Conservation (phyloP, 768 basidiomycete species). For the Hemileccinum rubropunctum region DNA sequence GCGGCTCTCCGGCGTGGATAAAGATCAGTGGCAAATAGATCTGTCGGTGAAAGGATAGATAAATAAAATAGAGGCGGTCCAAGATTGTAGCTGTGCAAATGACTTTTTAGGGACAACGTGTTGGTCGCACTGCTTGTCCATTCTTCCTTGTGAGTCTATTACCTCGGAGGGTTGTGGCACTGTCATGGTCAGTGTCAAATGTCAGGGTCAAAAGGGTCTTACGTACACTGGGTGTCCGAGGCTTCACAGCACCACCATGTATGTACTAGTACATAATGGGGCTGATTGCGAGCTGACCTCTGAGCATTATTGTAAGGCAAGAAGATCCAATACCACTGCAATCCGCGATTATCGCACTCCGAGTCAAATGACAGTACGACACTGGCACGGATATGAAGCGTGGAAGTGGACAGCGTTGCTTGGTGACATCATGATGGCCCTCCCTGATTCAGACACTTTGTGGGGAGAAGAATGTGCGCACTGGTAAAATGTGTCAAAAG, state of each 20-base stretch:
- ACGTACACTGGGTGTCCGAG: conserved; percentile 15
- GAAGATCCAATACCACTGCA: too few relatives aligned
- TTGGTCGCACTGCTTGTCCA: conserved; percentile 17
- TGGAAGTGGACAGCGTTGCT: conserved; percentile 3
- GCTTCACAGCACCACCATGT: not conserved
- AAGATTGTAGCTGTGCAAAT: conserved; percentile 6
- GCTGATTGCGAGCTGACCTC: too few relatives aligned
- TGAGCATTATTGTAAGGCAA: not conserved
- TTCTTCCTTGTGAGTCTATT: conserved; percentile 1
- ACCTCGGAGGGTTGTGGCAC: conserved; percentile 10
- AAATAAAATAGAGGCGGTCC: not conserved
- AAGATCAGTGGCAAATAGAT: conserved; percentile 4
- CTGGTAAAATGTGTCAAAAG: not conserved
- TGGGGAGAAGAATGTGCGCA: not conserved
- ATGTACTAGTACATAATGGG: too few relatives aligned
- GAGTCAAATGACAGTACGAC: not conserved
- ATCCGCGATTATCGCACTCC: too few relatives aligned
- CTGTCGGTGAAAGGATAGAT: not conserved
- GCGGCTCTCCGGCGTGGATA: conserved; percentile 1
- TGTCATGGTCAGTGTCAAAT: not conserved
- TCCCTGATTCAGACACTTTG: conserved; percentile 9
- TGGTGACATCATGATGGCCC: conserved; percentile 5
- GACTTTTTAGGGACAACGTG: conserved; percentile 19
- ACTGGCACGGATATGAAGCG: conserved; percentile 10
- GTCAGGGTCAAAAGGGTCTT: not conserved